A percentile compares a stretch with the other conserved stretches of the same genome.
Conservation (phyloP, 768 basidiomycete species). For the Mycena galopus region DNA sequence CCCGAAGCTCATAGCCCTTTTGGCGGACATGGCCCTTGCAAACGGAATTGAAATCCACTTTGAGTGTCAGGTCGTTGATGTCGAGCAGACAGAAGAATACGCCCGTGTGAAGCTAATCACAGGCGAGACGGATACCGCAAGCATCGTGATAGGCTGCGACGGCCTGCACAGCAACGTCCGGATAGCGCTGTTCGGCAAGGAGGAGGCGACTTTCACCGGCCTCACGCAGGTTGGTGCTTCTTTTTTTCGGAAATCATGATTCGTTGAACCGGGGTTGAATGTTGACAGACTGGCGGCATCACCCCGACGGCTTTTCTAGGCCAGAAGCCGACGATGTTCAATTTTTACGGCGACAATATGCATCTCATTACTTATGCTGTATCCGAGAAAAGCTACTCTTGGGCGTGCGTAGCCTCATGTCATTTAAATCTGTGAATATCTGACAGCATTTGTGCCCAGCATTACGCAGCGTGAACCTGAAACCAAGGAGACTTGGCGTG, state of each 20-base stretch:
- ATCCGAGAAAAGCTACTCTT: constrained; percentile 46
- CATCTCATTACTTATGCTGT: constrained; percentile 55
- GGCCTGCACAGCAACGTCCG: constrained; percentile 59
- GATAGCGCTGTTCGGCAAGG: constrained; percentile 51
- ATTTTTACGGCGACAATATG: constrained; percentile 51
- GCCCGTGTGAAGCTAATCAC: constrained; percentile 52
- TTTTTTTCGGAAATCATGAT: background rate
- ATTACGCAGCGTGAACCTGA: constrained; percentile 54
- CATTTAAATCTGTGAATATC: background rate
- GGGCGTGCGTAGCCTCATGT: constrained; percentile 58
- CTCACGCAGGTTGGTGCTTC: constrained; percentile 49
- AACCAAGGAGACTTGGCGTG: constrained; percentile 57
- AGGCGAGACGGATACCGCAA: constrained; percentile 50
- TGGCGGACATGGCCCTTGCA: constrained; percentile 47
- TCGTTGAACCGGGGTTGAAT: background rate
- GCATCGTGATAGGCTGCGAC: constrained; percentile 59
- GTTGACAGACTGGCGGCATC: constrained; percentile 50
- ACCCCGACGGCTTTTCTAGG: constrained; percentile 39
- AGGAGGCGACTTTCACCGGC: constrained; percentile 52
- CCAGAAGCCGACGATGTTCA: constrained; percentile 42
- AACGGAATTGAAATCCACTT: constrained; percentile 51
- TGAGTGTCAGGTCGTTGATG: constrained; percentile 45
- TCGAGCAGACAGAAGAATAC: constrained; percentile 46
- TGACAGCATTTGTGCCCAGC: constrained; percentile 30
- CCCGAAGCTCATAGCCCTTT: constrained; percentile 44